phyloP scores from a whole-genome alignment of 2,329 filamentous ascomycete genomes.

The Trichoderma semiorbis region DNA sequence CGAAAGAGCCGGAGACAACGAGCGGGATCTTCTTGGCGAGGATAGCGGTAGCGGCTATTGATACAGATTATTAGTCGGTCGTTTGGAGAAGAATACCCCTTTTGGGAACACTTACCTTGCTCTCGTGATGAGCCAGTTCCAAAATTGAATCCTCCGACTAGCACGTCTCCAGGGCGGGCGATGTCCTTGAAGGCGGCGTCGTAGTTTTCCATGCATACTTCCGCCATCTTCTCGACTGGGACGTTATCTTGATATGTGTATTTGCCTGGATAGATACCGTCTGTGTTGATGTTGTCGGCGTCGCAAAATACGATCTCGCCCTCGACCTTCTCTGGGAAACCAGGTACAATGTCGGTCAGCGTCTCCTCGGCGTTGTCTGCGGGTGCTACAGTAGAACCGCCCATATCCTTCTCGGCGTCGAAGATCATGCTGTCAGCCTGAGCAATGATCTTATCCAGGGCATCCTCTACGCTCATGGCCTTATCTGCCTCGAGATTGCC shows the following conservation, averaged over 20 bases:
- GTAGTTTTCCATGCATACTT: conserved; percentile 93
- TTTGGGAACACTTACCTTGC: background rate
- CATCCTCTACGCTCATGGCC: conserved; percentile 64
- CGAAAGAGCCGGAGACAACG: conserved; percentile 75
- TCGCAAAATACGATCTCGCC: conserved; percentile 77
- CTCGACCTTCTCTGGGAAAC: conserved; percentile 77
- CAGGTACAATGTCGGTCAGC: conserved; percentile 62
- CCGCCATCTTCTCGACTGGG: conserved; percentile 69
- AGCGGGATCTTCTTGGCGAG: conserved; percentile 56
- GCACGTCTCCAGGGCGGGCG: conserved; percentile 63
- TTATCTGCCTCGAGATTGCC: conserved; percentile 63
- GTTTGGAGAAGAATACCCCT: background rate
- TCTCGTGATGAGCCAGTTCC: background rate
- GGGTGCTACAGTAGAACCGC: background rate
- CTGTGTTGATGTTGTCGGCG: conserved; percentile 75
- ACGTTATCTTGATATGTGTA: conserved; percentile 80
- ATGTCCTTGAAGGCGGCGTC: conserved; percentile 67
- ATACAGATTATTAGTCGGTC: background rate
- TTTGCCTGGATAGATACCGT: conserved; percentile 87
- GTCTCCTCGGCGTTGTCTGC: conserved; percentile 22
- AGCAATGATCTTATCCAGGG: conserved; percentile 66
- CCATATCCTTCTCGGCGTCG: conserved; percentile 14
- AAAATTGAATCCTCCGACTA: conserved; percentile 66
- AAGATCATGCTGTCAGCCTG: conserved; percentile 40
- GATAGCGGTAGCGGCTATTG: background rate